Percentiles rank a stretch among this genome's conserved stretches.
Conservation (phyloP, 129 eudicot species). For the Helianthus tuberosus region DNA sequence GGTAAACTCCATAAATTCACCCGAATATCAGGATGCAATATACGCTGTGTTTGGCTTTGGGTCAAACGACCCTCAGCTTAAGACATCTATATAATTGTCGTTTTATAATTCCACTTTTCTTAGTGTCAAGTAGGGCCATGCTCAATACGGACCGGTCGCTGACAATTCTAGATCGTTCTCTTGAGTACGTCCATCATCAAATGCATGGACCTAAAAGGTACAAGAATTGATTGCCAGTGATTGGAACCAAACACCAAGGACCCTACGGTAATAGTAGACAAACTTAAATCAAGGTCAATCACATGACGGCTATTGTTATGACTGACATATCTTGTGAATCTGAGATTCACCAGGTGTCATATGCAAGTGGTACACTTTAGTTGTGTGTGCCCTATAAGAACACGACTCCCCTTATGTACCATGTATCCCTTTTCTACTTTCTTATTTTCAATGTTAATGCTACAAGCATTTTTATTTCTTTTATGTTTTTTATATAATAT, state of each 20-base stretch:
- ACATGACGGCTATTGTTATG: slow-evolving; percentile 28
- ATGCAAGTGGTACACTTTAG: slow-evolving; percentile 24
- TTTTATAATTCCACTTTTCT: not conserved
- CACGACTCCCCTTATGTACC: slow-evolving; percentile 35
- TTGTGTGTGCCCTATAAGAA: slow-evolving; percentile 27
- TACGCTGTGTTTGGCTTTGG: not conserved
- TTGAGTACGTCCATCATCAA: not conserved
- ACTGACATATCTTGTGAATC: slow-evolving; percentile 19
- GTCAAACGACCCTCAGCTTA: not conserved
- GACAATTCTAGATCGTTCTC: not conserved
- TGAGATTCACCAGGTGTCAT: slow-evolving; percentile 15
- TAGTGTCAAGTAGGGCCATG: not conserved
- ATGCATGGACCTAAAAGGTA: not conserved
- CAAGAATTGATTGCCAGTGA: slow-evolving; percentile 5
- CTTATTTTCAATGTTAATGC: not conserved
- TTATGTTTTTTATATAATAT: not conserved
- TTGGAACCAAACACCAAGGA: slow-evolving; percentile 1
- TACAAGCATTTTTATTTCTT: not conserved
- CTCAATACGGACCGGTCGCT: not conserved
- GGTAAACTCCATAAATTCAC: not conserved
- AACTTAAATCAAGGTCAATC: slow-evolving; percentile 3
- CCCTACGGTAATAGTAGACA: slow-evolving; percentile 15
- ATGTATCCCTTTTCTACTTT: not conserved
- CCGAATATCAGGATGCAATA: not conserved
- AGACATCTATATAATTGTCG: not conserved